phyloP scores from a whole-genome alignment of 768 basidiomycete species.

The Symmetrospora coprosmae region DNA sequence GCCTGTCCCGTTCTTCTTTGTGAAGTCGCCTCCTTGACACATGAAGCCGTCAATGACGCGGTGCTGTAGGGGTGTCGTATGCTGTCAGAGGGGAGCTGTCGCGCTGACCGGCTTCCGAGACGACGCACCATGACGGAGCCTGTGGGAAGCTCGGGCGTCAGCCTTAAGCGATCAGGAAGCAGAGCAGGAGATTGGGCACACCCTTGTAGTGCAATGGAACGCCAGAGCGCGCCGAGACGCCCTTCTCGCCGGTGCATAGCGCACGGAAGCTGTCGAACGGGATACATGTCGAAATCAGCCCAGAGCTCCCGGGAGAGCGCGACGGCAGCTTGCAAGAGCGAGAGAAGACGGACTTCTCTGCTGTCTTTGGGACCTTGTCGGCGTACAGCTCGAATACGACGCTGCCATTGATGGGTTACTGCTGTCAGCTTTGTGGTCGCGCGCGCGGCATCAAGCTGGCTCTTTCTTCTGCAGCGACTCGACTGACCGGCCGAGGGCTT shows the following conservation, averaged over 20 bases:
- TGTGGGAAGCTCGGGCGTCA: too few species aligned
- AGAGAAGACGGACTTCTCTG: constrained; percentile 52
- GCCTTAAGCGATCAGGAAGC: too few species aligned
- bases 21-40: constrained; percentile 49
- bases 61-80: too few species aligned
- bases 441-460: background rate
- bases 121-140: too few species aligned
- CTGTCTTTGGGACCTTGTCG: constrained; percentile 58
- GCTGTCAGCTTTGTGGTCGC: background rate
- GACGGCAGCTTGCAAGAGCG: background rate
- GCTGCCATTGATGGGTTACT: constrained; percentile 37
- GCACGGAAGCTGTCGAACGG: constrained; percentile 54
- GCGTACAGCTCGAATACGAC: constrained; percentile 45
- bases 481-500: constrained; percentile 47
- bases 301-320: background rate
- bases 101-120: too few species aligned
- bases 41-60: constrained; percentile 50
- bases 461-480: background rate
- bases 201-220: constrained; percentile 70
- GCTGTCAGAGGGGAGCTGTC: too few species aligned
- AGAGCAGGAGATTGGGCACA: constrained; percentile 32
- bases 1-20: constrained; percentile 61
- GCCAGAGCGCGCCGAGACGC: constrained; percentile 50
- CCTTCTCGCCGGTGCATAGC: constrained; percentile 73
- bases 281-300: background rate